Evolutionary conservation across 129 eudicot genomes (phyloP).

Genomic region (Lactuca saligna): DNA sequence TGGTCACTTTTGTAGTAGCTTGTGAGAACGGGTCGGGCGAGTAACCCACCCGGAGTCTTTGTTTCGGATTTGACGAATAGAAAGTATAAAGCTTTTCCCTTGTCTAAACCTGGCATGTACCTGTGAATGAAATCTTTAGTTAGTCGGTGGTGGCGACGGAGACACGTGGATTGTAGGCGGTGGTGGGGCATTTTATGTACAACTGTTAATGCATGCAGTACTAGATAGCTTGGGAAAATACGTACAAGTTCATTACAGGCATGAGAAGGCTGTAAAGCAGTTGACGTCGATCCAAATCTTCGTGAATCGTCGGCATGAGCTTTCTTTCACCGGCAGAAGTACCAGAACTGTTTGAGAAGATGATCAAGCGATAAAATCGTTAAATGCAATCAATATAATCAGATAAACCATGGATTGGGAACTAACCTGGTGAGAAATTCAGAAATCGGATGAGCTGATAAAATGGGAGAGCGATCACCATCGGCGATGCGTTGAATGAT

Average conservation of each 20-base stretch:
- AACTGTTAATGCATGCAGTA: too few species aligned
- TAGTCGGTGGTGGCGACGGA: neutral
- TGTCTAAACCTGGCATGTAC: constrained; percentile 40
- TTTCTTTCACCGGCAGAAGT: constrained; percentile 60
- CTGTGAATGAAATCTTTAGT: constrained; percentile 14
- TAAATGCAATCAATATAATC: neutral
- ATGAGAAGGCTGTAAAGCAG: constrained; percentile 49
- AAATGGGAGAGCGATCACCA: constrained; percentile 46
- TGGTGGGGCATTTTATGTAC: too few species aligned
- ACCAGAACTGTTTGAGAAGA: constrained; percentile 40
- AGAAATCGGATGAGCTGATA: constrained; percentile 48
- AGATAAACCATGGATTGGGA: too few species aligned
- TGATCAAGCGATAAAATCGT: neutral
- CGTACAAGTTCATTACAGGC: constrained; percentile 58
- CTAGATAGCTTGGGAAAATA: neutral
- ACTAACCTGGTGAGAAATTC: constrained; percentile 45
- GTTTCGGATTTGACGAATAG: constrained; percentile 38
- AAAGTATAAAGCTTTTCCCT: constrained; percentile 45
- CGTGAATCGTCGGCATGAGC: constrained; percentile 52
- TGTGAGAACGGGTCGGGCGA: constrained; percentile 49
- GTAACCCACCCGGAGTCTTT: constrained; percentile 39
- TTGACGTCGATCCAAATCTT: constrained; percentile 51
- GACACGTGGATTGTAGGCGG: too few species aligned
- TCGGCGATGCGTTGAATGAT: constrained; percentile 77
- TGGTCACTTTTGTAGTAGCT: constrained; percentile 49